Base-by-base conservation (phyloP, 208 protist genomes). In the Porcisia deanei region DNA sequence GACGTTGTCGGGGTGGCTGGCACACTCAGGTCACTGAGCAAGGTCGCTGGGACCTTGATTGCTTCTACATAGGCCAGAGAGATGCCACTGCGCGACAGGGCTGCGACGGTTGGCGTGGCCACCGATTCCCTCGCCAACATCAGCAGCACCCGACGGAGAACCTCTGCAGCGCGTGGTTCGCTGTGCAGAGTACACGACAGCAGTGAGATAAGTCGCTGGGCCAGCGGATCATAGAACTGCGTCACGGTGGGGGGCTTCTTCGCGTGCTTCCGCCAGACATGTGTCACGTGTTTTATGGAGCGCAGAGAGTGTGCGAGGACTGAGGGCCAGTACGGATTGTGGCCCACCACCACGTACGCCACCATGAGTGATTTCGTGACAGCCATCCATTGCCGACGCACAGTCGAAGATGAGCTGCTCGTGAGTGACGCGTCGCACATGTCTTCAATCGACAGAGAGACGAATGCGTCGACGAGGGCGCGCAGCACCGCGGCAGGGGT, bases 241-340 rank as follows among this genome's bases (percentile, higher is more conserved):
- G 41, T 25, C 63, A 16, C 41, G 41, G 63, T 49, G 12, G 63
- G 10, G 63, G 34, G 37, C 16, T 16, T 22, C 73, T 60, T 63
- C 53, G 55, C 57, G n/a, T 75, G 58, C 16, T 54, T 45, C 43
- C 59, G 54, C 70, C 75, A 77, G 64, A 30, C 71, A 8, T 66
- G 61, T 18, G 68, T 45, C 22, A 76, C 63, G 43, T 76, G 76
- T 54, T 39, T 34, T 5, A 77, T 34, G 2, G 60, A 41, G 45
- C 66, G 59, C 7, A 77, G 71, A 2, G 58, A 63, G 64, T 82
- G 77, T 8, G 85, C 79, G 30, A 93, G 65, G 34, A 96, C 60
- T 6, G 77, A 73, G 6, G 87, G 90, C 92, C 92, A 96, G 83
- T 93, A 93, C 6, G 90, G 85, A 55, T 93, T 81, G 71, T 91